Base-by-base conservation (phyloP, 805 yeast genomes). In the Schwanniomyces vanrijiae region DNA sequence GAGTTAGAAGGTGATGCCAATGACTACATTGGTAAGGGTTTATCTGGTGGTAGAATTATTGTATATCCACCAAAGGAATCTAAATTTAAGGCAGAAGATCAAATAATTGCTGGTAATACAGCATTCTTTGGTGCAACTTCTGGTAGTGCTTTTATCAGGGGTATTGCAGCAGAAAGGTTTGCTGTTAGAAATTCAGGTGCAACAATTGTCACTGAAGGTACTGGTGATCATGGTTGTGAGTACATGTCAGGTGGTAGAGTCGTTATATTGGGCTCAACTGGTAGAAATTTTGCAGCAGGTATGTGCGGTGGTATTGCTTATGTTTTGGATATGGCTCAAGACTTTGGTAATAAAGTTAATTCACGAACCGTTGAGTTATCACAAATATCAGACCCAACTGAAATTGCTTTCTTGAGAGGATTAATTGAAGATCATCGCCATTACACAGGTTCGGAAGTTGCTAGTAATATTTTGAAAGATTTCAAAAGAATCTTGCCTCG, bases 241-340 rank as follows among this genome's bases (percentile, higher is more conserved):
- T 92, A 92, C 74, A 92, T 92, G 99, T 91, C 98, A 58, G 98
- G 99, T 68, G 99, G 99, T 66, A 83, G 98, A 60, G 96, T 94
- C 52, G 90, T 92, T 63, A 90, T 92, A 41, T 80, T 92, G 56
- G 96, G 97, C 40, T 73, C 83, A 49, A 88, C 96, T 59, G 97
- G 96, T 49, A 83, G 97, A 53, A 86, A 90, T 76, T 88, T 88
- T 66, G 97, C 88, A 51, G 96, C 99, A 47, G 99, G 99, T 77
- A 94, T 94, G 87, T 91, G 97, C 59, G 99, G 99, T 72, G 99
- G 99, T 82, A 92, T 94, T 68, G 96, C 97, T 13, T 92, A 92
- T 64, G 97, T 95, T 50, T 78, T 92, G 59, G 96, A 91, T 60
- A 88, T 92, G 76, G 97, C 94, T 43, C 96, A 91, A 64, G 97